These are phyloP conservation scores for Leishmania gerbilli DNA, from an alignment of 208 protist genomes.

Conservation along the genomic window DNA sequence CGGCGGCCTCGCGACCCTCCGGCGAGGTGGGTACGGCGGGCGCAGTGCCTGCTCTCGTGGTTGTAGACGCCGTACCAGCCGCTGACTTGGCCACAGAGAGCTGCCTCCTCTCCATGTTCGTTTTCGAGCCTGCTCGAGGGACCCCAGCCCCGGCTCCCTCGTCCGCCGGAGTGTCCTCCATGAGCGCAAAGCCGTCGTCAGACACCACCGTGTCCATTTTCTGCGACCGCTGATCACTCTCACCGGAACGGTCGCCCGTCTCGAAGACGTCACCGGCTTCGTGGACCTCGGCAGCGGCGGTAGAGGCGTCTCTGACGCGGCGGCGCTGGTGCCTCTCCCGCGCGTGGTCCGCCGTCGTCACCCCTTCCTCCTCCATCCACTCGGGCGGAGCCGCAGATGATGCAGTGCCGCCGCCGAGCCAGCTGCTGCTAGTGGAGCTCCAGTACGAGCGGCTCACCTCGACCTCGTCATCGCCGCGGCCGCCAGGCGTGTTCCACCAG, in stretches of 20 bases:
- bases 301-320: background rate
- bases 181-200: slow-evolving; percentile 31
- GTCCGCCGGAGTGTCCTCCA: background rate
- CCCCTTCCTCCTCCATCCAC: slow-evolving; percentile 30
- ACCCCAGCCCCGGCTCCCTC: background rate
- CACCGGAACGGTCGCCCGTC: background rate
- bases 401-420: slow-evolving; percentile 51
- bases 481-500: slow-evolving; percentile 58
- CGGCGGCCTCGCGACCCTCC: slow-evolving; percentile 8
- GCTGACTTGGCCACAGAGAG: background rate
- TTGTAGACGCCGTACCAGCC: background rate
- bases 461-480: slow-evolving; percentile 72
- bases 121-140: background rate
- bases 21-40: background rate
- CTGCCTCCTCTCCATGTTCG: background rate
- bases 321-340: background rate
- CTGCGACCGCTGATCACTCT: background rate
- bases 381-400: slow-evolving; percentile 17
- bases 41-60: background rate
- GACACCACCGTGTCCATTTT: slow-evolving; percentile 33
- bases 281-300: background rate
- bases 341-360: slow-evolving; percentile 3
- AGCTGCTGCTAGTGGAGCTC: slow-evolving; percentile 57
- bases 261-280: background rate
- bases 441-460: slow-evolving; percentile 78